Conservation (phyloP, 2,329 filamentous ascomycete species). For the Arachnopeziza araneosa region DNA sequence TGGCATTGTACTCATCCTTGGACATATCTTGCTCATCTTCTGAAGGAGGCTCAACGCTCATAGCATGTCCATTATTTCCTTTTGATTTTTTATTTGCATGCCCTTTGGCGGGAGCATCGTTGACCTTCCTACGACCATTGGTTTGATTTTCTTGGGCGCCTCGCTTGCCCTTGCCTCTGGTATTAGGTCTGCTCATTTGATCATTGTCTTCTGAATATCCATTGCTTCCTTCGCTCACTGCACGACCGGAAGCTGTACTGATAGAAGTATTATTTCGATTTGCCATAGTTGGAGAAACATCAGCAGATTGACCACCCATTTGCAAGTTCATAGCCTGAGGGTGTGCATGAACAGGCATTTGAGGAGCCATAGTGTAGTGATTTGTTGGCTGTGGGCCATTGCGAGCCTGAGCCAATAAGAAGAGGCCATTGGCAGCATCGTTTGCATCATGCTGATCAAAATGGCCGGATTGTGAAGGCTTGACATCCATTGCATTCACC, state of each 20-base stretch:
- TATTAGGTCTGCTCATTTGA: conserved; percentile 54
- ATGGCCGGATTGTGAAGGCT: conserved; percentile 50
- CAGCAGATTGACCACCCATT: conserved; percentile 17
- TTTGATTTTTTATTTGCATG: conserved; percentile 69
- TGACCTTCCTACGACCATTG: conserved; percentile 73
- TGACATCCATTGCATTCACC: conserved; percentile 31
- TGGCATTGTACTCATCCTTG: conserved; percentile 52
- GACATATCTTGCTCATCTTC: conserved; percentile 42
- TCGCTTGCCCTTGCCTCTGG: conserved; percentile 61
- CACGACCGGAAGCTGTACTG: conserved; percentile 41
- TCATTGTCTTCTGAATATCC: conserved; percentile 63
- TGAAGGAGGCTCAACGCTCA: conserved; percentile 29
- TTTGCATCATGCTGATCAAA: conserved; percentile 87
- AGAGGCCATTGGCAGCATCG: conserved; percentile 90
- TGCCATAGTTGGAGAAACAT: conserved; percentile 45
- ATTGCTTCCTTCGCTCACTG: conserved; percentile 56
- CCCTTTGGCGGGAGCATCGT: conserved; percentile 60
- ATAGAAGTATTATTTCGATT: conserved; percentile 39
- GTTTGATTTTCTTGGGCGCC: conserved; percentile 33
- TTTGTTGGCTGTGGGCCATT: conserved; percentile 44
- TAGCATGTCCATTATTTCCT: conserved; percentile 40
- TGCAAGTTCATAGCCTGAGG: conserved; percentile 18
- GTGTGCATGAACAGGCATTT: conserved; percentile 28
- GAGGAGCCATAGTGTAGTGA: conserved; percentile 25
- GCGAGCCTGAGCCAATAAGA: conserved; percentile 73